Evolutionary conservation across 2,329 filamentous ascomycete genomes (phyloP), one percentile per base, ranked within the genome.

Genomic region (Arthrobotrys megalospora): DNA sequence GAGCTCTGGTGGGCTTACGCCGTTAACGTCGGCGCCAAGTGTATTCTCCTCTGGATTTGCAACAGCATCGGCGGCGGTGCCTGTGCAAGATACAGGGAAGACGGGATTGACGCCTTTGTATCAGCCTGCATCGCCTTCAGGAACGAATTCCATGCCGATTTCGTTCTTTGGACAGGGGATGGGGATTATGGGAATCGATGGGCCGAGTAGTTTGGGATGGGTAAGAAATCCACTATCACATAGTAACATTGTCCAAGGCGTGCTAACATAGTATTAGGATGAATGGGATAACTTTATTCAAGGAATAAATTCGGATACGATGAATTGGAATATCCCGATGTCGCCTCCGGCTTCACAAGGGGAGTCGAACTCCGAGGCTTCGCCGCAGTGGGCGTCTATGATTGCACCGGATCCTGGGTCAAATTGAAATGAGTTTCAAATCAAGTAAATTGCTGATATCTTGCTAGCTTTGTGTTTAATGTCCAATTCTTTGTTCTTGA

Each of bases 201-300:
- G 78, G 28, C 62, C 80, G 10, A 65, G 67, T 34, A 69, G 76
- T 55, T 73, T 81, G 36, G 80, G 80, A 63, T 81, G 80, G 80
- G 80, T 81, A 72, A 62, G 72, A 7, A 12, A 19, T 34, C n/a
- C 14, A 12, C 7, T 11, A 19, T 58, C 19, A 12, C n/a, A 48
- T 28, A 4, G 24, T 47, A 12, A 62, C 76, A 64, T 66, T 0
- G 14, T 34, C 32, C 19, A 8, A 38, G 38, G 0, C n/a, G 32
- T 70, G 48, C 48, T 65, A 50, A 58, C 38, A 47, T 55, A n/a
- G 6, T 58, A 21, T 43, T 72, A 81, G 80, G 80, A 81, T 48
- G 80, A 81, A 47, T 81, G 81, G 81, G 81, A 81, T 65, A 80
- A 72, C 11, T 81, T 81, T 45, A 80, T 81, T 45, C 80, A 81